Percentiles rank a stretch among this genome's conserved stretches.
Evolutionary conservation across 1,139 yeast species (phyloP).

Genomic region (Blastobotrys capitulatus): DNA sequence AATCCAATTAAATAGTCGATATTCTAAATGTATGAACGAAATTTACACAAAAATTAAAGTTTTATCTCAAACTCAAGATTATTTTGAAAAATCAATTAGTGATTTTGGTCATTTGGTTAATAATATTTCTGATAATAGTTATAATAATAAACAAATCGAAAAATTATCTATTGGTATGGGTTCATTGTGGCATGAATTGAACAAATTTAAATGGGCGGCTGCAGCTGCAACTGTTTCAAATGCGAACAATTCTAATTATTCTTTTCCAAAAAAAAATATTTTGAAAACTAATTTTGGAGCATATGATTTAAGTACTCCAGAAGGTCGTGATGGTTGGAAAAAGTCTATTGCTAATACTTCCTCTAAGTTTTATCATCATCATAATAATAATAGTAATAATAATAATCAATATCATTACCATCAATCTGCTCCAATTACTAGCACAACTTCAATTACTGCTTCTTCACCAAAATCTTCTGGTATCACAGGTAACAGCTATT

Average conservation of each 20-base stretch:
- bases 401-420: not conserved
- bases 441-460: not conserved
- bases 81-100: conserved; percentile 3
- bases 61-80: conserved; percentile 6
- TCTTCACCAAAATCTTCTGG: too few relatives aligned
- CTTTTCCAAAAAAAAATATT: conserved; percentile 28
- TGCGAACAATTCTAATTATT: not conserved
- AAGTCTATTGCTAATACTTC: conserved; percentile 16
- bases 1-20: not conserved
- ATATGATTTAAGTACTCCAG: conserved; percentile 26
- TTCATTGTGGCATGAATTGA: conserved; percentile 13
- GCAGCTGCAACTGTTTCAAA: too few relatives aligned
- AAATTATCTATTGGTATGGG: conserved; percentile 8
- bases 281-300: conserved; percentile 33
- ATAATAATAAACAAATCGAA: not conserved
- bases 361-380: too few relatives aligned
- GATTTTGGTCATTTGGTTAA: conserved; percentile 3
- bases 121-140: not conserved
- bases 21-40: not conserved
- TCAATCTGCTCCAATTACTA: not conserved
- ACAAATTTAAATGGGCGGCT: conserved; percentile 4
- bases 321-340: conserved; percentile 26
- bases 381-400: not conserved
- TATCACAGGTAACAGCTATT: too few relatives aligned
- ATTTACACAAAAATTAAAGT: conserved; percentile 5